Percentiles rank a stretch among this genome's conserved stretches.
Evolutionary conservation across 768 basidiomycete species (phyloP).

Genomic region (Cantharellus cinnabarinus): DNA sequence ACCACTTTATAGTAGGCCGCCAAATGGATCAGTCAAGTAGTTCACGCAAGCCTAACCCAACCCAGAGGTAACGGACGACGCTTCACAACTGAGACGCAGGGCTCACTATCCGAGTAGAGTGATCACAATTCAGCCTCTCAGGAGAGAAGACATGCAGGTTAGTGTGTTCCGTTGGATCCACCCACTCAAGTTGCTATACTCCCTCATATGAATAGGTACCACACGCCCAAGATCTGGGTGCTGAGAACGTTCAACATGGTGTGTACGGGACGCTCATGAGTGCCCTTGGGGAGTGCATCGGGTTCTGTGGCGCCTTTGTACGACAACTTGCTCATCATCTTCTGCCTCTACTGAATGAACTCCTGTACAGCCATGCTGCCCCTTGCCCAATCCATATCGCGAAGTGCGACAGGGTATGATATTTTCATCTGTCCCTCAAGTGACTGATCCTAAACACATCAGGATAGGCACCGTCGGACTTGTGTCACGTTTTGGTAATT

Average conservation of each 20-base stretch:
- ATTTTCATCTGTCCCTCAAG: not conserved
- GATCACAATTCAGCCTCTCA: constrained; percentile 70
- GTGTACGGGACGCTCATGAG: constrained; percentile 69
- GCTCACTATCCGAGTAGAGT: constrained; percentile 13
- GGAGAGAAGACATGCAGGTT: constrained; percentile 75
- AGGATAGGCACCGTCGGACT: constrained; percentile 64
- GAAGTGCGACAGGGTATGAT: constrained; percentile 58
- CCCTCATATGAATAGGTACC: constrained; percentile 39
- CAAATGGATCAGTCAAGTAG: not conserved
- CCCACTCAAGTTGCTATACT: not conserved
- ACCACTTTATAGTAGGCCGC: not conserved
- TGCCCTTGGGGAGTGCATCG: constrained; percentile 42
- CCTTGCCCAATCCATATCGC: constrained; percentile 64
- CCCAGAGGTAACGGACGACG: not conserved
- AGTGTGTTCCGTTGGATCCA: constrained; percentile 7
- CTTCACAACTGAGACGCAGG: not conserved
- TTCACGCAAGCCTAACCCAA: not conserved
- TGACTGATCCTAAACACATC: not conserved
- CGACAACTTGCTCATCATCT: not conserved
- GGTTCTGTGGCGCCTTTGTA: constrained; percentile 42
- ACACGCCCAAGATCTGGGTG: constrained; percentile 78
- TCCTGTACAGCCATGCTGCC: constrained; percentile 40
- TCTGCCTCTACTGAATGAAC: not conserved
- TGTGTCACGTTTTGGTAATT: constrained; percentile 82
- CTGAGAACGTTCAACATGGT: constrained; percentile 53